Conservation (phyloP, 345 rosid species). For the Populus alba region DNA sequence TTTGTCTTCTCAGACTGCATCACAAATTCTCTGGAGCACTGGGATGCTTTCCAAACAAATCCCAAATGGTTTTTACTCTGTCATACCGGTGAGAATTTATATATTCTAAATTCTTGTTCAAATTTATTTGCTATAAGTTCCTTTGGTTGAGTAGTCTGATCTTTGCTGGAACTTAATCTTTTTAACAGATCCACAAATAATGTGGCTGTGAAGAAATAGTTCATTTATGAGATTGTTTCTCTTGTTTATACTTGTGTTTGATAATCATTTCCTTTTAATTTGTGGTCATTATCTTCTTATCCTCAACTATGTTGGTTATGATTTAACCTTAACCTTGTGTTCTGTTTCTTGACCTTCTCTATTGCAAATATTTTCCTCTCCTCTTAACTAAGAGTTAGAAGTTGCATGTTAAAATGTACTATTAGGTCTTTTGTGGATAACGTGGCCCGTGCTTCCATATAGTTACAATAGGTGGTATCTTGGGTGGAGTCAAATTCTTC, state of each 20-base stretch:
- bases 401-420: background rate
- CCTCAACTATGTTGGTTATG: background rate
- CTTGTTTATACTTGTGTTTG: background rate
- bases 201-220: background rate
- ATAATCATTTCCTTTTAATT: background rate
- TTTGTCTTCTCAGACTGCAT: conserved; percentile 62
- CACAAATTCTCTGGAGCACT: conserved; percentile 87
- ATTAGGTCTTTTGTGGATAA: background rate
- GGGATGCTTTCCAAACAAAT: conserved; percentile 77
- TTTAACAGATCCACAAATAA: background rate
- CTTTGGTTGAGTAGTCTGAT: background rate
- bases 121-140: background rate
- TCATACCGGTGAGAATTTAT: conserved; percentile 42
- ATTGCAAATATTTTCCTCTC: background rate
- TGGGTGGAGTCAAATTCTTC: background rate
- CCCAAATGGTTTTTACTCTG: conserved; percentile 89
- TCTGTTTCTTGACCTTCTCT: background rate
- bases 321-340: no score
- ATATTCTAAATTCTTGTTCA: background rate
- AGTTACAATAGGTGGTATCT: background rate
- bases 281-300: background rate
- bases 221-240: background rate
- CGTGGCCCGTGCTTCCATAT: background rate
- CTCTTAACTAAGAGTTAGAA: background rate
- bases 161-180: background rate